These are phyloP conservation scores for Marchantia polymorpha DNA, from an alignment of 225 moss, liverwort and hornwort species.

Conservation along the genomic window DNA sequence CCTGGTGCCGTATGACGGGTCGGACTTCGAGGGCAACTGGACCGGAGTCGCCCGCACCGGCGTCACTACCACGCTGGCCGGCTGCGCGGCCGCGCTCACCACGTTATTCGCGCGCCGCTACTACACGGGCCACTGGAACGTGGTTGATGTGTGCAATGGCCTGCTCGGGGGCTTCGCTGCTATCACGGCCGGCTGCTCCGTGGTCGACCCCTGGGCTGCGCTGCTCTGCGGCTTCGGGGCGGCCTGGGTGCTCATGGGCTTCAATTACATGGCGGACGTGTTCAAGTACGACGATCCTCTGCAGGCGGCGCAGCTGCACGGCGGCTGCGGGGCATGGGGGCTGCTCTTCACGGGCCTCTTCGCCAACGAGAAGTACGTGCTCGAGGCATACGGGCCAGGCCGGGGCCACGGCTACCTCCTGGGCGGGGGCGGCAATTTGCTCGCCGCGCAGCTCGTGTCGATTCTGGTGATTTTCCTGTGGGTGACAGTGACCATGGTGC, in stretches of 20 bases:
- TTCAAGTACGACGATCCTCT: slow-evolving; percentile 60
- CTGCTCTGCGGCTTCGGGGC: slow-evolving; percentile 65
- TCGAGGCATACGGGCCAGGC: slow-evolving; percentile 24
- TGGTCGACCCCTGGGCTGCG: slow-evolving; percentile 65
- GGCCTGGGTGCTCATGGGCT: slow-evolving; percentile 60
- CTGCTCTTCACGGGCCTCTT: slow-evolving; percentile 60
- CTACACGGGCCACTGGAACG: slow-evolving; percentile 65
- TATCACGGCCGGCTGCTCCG: slow-evolving; percentile 58
- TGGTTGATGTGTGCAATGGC: slow-evolving; percentile 67
- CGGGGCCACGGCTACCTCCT: slow-evolving; percentile 45
- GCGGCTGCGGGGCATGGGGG: slow-evolving; percentile 70
- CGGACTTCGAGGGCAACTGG: slow-evolving; percentile 47
- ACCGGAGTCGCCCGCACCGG: slow-evolving; percentile 67
- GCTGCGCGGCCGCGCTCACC: slow-evolving; percentile 54
- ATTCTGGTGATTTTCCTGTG: slow-evolving; percentile 48
- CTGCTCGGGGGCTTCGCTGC: slow-evolving; percentile 67
- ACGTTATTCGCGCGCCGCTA: slow-evolving; percentile 60
- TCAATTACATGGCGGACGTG: slow-evolving; percentile 49
- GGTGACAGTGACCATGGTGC: slow-evolving; percentile 53
- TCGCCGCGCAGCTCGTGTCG: slow-evolving; percentile 59
- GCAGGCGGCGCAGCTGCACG: slow-evolving; percentile 72
- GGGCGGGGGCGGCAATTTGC: slow-evolving; percentile 60
- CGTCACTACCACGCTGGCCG: slow-evolving; percentile 62
- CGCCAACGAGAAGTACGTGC: slow-evolving; percentile 57
- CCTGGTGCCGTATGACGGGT: slow-evolving; percentile 25